Base-by-base conservation (phyloP, 371 early-diverging fungal genomes). In the Synchytrium microbalum region DNA sequence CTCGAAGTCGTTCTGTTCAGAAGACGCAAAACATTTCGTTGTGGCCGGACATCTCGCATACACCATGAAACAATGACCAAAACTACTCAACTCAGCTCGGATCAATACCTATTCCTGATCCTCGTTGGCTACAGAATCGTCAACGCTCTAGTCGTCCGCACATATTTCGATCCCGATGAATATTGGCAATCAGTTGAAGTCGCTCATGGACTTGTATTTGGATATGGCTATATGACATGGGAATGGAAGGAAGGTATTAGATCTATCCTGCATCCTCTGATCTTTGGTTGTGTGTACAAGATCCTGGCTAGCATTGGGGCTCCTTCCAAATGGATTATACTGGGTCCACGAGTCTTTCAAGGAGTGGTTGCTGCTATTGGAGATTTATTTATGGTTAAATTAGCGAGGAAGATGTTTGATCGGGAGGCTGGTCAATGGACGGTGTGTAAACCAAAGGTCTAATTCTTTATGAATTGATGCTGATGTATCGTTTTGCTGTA, bases 131-230 rank as follows among this genome's bases (percentile, higher is more conserved):
- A 86, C 61, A 80, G 92, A 14, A 55, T 79, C 32, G 32, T 83
- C 38, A 91, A 89, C 72, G 84, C 88, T 1, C 69, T 79, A 27
- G 57, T 82, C 5, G 81, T 86, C 33, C 67, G 73, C 23, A 92
- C 92, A 1, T 91, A 83, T 67, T 89, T 86, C 69, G 82, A 84
- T 63, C 92, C 94, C 0, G 95, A 95, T 72, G 95, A 95, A 68
- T 91, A 89, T 68, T 95, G 91, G 90, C 95, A 95, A 68, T 75
- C 86, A 0, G 81, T 85, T 28, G 95, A 96, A 75, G 86, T 95
- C 8, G 94, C 90, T 0, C 92, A 95, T 76, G 67, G 71, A 30
- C 66, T 81, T 32, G 86, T 84, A 0, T 94, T 90, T 80, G 89
- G 88, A 64, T 79, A 81, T 73, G 96, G 96, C 1, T 88, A 88